Percentiles rank a stretch among this genome's conserved stretches.
Conservation (phyloP, 2,329 filamentous ascomycete genomes). For the Blastomyces percursus region DNA sequence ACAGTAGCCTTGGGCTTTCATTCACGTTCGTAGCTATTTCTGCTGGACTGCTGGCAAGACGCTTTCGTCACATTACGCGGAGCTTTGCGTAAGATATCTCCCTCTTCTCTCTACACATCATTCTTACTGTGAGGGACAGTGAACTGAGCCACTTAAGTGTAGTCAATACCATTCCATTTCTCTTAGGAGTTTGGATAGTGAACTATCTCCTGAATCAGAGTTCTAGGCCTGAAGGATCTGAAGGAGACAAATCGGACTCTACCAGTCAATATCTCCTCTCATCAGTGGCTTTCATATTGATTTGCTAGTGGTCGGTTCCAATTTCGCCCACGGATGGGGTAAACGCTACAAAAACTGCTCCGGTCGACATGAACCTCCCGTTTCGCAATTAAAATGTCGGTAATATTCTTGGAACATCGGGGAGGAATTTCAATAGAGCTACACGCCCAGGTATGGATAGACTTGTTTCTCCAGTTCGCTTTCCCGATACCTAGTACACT, state of each 20-base stretch:
- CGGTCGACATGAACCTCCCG: not conserved
- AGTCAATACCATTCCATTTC: slow-evolving; percentile 1
- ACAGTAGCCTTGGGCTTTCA: slow-evolving; percentile 2
- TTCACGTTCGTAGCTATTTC: not conserved
- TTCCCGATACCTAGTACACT: not conserved
- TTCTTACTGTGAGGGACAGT: not conserved
- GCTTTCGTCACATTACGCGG: not conserved
- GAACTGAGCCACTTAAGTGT: not conserved
- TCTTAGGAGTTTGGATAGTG: not conserved
- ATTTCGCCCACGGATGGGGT: not conserved
- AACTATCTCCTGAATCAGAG: not conserved
- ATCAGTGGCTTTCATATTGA: not conserved
- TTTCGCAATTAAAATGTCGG: not conserved
- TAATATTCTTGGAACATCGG: not conserved
- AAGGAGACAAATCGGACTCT: not conserved
- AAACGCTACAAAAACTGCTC: not conserved
- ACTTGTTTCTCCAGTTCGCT: not conserved
- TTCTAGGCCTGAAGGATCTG: not conserved
- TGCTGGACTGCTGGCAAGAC: not conserved
- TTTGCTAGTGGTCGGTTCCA: slow-evolving; percentile 1
- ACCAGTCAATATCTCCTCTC: not conserved
- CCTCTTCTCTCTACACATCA: not conserved
- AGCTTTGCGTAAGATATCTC: not conserved
- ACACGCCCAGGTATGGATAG: not conserved
- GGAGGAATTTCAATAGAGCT: not conserved